These are phyloP conservation scores for Coemansia aciculifera DNA, from an alignment of 192 early-diverging fungal species.

Conservation along the genomic window DNA sequence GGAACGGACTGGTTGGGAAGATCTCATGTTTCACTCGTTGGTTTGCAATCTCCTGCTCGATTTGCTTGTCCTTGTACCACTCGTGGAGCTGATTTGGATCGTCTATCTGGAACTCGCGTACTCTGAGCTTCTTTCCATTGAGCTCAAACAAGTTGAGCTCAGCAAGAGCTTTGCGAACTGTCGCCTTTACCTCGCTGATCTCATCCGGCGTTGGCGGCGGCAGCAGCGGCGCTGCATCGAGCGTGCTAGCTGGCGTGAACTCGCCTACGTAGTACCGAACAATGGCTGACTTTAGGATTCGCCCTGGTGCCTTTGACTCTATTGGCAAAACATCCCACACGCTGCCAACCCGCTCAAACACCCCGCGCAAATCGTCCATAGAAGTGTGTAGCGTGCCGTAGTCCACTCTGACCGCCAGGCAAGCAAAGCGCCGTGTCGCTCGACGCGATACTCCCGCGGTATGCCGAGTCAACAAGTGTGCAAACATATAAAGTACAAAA, in stretches of 20 bases:
- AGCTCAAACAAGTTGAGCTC: conserved; percentile 23
- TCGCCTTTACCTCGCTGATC: conserved; percentile 9
- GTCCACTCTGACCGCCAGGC: conserved; percentile 33
- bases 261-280: conserved; percentile 45
- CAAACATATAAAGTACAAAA: neutral
- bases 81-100: conserved; percentile 38
- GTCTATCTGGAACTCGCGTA: conserved; percentile 8
- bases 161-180: conserved; percentile 13
- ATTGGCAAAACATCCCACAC: conserved; percentile 46
- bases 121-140: conserved; percentile 26
- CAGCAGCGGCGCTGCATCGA: conserved; percentile 24
- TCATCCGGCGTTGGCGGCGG: conserved; percentile 32
- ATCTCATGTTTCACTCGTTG: conserved; percentile 5
- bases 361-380: conserved; percentile 17
- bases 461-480: conserved; percentile 11
- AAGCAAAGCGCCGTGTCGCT: conserved; percentile 27
- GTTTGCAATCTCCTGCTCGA: neutral
- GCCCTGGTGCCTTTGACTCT: conserved; percentile 19
- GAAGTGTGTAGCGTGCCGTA: conserved; percentile 30
- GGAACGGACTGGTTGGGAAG: conserved; percentile 44
- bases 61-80: conserved; percentile 34
- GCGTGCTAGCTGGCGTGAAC: conserved; percentile 16
- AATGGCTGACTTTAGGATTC: conserved; percentile 22
- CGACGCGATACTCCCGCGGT: neutral
- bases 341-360: conserved; percentile 37